phyloP scores from a whole-genome alignment of 345 rosid genomes.

The Eucalyptus sp. region DNA sequence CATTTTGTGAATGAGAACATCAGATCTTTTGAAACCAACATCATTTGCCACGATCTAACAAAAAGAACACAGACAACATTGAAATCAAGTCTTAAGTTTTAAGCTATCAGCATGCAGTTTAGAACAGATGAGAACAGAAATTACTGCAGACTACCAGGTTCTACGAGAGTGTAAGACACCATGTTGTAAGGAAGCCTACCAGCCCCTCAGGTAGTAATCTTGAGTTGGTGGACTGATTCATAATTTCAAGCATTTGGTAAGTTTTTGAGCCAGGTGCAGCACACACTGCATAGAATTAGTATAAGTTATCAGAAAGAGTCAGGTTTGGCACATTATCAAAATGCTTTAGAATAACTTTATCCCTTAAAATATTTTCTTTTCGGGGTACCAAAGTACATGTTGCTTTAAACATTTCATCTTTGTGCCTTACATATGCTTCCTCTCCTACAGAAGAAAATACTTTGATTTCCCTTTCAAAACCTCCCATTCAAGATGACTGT shows the following conservation, averaged over 20 bases:
- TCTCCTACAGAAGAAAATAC: neutral
- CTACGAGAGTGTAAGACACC: neutral
- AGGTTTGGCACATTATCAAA: neutral
- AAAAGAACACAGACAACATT: neutral
- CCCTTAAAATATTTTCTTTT: neutral
- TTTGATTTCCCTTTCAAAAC: neutral
- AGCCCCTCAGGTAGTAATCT: slow-evolving; percentile 67
- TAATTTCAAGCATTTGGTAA: slow-evolving; percentile 84
- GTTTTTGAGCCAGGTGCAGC: slow-evolving; percentile 99
- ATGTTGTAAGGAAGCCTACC: slow-evolving; percentile 22
- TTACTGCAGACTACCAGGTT: neutral
- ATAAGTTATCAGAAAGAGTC: neutral
- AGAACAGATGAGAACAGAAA: neutral
- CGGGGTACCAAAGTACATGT: neutral
- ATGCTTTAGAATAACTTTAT: neutral
- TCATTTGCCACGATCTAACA: slow-evolving; percentile 84
- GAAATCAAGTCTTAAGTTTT: neutral
- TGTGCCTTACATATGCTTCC: neutral
- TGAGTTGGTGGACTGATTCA: slow-evolving; percentile 49
- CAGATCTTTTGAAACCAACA: slow-evolving; percentile 90
- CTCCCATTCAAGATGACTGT: neutral
- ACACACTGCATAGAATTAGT: slow-evolving; percentile 48
- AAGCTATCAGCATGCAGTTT: neutral
- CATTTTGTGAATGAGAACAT: slow-evolving; percentile 95
- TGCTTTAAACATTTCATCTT: neutral